A percentile compares a stretch with the other conserved stretches of the same genome.
These are phyloP conservation scores for Sugiyamaella sp. DNA, from an alignment of 1,139 yeast species.

Conservation along the genomic window DNA sequence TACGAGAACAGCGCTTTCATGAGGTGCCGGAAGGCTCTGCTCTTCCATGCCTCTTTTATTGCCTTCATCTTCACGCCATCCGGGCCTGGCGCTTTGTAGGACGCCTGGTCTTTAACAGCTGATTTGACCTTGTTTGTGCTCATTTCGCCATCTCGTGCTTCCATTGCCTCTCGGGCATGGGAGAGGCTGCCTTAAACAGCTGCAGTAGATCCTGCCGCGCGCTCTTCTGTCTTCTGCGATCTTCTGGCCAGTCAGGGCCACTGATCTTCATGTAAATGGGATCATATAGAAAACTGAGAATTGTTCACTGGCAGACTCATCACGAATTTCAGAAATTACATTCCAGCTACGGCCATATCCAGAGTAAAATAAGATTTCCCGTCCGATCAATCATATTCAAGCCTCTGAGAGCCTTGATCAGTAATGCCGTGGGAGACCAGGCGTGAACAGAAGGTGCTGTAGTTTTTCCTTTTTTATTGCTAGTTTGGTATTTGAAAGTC, in stretches of 20 bases:
- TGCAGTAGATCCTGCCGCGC: no score
- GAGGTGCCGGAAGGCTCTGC: background rate
- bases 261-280: no score
- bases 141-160: background rate
- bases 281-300: no score
- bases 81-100: slow-evolving; percentile 12
- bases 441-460: slow-evolving; percentile 13
- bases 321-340: background rate
- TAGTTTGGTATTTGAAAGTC: background rate
- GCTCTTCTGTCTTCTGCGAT: no score
- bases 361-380: slow-evolving; percentile 16
- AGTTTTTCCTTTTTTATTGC: slow-evolving; percentile 1
- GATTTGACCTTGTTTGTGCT: background rate
- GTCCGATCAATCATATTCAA: slow-evolving; percentile 16
- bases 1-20: background rate
- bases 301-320: background rate
- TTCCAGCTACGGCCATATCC: slow-evolving; percentile 10
- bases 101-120: background rate
- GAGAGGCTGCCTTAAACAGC: no score
- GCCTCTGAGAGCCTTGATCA: slow-evolving; percentile 17
- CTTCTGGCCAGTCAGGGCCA: no score
- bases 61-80: background rate
- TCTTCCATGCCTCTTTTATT: background rate
- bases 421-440: slow-evolving; percentile 17
- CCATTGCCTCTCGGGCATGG: no score